Conservation (phyloP, 176 grass and related monocot species). For the Musa troglodytarum region DNA sequence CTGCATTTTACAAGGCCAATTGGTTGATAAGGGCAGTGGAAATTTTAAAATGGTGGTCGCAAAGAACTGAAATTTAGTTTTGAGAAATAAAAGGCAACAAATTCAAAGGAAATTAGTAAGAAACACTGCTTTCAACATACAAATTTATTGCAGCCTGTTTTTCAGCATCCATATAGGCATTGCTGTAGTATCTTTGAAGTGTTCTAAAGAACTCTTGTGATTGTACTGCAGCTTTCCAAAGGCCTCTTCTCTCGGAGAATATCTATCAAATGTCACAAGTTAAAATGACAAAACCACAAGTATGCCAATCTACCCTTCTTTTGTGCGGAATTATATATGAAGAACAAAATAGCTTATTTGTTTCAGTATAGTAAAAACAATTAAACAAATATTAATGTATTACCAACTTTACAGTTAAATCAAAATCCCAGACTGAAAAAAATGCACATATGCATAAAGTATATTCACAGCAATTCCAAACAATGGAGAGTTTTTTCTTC, state of each 20-base stretch:
- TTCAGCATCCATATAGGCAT: conserved; percentile 82
- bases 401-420: background rate
- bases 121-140: conserved; percentile 36
- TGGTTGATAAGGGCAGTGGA: background rate
- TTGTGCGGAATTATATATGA: background rate
- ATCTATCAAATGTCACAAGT: conserved; percentile 47
- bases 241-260: conserved; percentile 86
- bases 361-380: background rate
- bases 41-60: background rate
- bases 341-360: background rate
- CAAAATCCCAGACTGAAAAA: background rate
- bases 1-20: conserved; percentile 33
- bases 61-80: conserved; percentile 11
- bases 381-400: background rate
- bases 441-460: background rate
- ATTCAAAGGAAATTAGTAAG: background rate
- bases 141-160: conserved; percentile 94
- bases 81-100: conserved; percentile 4
- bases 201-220: conserved; percentile 84
- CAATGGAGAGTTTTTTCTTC: background rate
- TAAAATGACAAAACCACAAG: conserved; percentile 25
- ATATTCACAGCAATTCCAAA: background rate
- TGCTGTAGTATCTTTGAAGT: conserved; percentile 89
- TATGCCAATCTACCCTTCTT: background rate
- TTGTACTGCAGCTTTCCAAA: conserved; percentile 65